Conservation (phyloP, 2,329 filamentous ascomycete species). For the Cercospora sesami region DNA sequence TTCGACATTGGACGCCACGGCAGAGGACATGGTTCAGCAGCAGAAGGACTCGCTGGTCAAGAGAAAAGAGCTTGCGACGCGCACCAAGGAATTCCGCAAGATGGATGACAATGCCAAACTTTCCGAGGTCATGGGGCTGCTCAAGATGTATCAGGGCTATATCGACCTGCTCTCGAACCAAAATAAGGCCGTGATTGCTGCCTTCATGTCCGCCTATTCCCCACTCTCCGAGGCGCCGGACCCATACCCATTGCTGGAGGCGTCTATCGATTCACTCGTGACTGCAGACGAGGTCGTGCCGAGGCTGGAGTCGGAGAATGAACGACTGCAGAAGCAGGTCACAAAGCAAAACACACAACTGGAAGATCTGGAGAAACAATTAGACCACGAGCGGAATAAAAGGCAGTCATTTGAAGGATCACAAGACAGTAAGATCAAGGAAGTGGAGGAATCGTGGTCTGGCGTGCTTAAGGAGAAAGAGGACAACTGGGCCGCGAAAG, state of each 20-base stretch:
- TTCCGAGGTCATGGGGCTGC: conserved; percentile 79
- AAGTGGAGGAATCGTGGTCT: conserved; percentile 85
- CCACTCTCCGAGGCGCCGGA: conserved; percentile 93
- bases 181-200: conserved; percentile 88
- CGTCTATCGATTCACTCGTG: conserved; percentile 90
- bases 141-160: conserved; percentile 92
- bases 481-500: conserved; percentile 94
- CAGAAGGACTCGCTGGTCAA: conserved; percentile 95
- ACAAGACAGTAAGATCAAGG: conserved; percentile 78
- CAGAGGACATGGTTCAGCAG: conserved; percentile 90
- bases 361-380: conserved; percentile 74
- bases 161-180: conserved; percentile 96
- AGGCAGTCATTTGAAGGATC: conserved; percentile 74
- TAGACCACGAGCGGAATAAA: conserved; percentile 74
- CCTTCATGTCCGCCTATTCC: conserved; percentile 90
- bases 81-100: conserved; percentile 97
- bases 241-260: conserved; percentile 92
- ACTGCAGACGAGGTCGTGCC: conserved; percentile 90
- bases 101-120: conserved; percentile 86
- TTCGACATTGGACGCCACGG: conserved; percentile 82
- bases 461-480: conserved; percentile 90
- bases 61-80: conserved; percentile 95
- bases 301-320: conserved; percentile 83
- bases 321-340: conserved; percentile 78
- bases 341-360: conserved; percentile 74